Evolutionary conservation across 2,329 filamentous ascomycete species (phyloP), one percentile per base, ranked within the genome.

Genomic region (Aspergillus udagawae): DNA sequence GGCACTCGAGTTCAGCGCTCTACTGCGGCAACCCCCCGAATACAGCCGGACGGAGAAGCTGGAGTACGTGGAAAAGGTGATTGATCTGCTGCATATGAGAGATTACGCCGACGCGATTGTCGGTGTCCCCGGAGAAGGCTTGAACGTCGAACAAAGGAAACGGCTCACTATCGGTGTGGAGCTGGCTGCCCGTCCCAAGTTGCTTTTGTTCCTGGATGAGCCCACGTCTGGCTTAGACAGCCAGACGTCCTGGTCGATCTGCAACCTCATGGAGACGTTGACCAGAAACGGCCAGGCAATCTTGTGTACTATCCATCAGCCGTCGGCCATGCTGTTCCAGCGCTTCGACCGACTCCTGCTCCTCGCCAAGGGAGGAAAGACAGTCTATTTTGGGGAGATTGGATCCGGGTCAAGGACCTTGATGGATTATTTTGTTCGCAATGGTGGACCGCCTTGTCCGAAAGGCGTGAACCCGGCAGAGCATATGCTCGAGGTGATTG

Each of bases 261-360:
- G 90, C 50, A 86, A 90, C 68, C 82, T 96, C 8, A 82, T 96
- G 45, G 87, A 93, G 75, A 96, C 93, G 75, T 81, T 96, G 23
- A 90, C 91, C 65, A 89, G 92, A 71, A 88, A 85, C 59, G 92
- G 92, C 20, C 90, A 93, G 71, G 91, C 92, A 48, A 89, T 96
- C 73, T 84, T 96, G 9, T 96, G 91, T 77, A 96, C 92, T 0
- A 96, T 96, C 59, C 92, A 97, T 72, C 92, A 97, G 73, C 92
- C 92, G 6, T 94, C 90, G 10, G 91, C 91, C 47, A 90, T 94
- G 81, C 81, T 96, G 52, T 96, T 96, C 78, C 89, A 95, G 71
- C 87, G 90, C 57, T 96, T 87, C 49, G 85, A 87, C 59, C 78
- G 79, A 0, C 72, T 87, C 0, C 75, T 87, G 0, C 83, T 88